Percentiles rank a stretch among this genome's conserved stretches.
These are phyloP conservation scores for Neurospora discreta DNA, from an alignment of 495 filamentous ascomycete species.

Conservation along the genomic window DNA sequence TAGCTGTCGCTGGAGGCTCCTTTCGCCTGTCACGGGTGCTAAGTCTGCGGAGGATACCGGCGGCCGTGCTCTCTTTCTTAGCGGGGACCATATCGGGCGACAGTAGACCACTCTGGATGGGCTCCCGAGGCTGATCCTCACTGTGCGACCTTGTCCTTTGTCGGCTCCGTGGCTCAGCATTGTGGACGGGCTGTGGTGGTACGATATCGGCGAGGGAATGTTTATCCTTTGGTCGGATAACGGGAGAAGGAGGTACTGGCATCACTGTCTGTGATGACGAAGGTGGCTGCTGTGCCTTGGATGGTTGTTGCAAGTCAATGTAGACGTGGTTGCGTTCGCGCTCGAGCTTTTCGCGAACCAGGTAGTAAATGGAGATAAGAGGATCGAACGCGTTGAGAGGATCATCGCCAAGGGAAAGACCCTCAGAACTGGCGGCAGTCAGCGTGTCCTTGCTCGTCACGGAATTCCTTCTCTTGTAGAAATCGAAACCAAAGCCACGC, in stretches of 20 bases:
- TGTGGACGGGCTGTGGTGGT: constrained; percentile 82
- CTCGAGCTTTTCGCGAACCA: constrained; percentile 89
- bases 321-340: constrained; percentile 43
- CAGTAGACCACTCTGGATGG: constrained; percentile 57
- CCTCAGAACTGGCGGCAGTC: constrained; percentile 74
- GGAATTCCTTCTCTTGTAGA: constrained; percentile 92
- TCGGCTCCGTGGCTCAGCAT: constrained; percentile 71
- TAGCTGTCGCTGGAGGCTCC: constrained; percentile 42
- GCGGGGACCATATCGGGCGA: constrained; percentile 49
- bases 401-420: constrained; percentile 70
- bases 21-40: constrained; percentile 68
- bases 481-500: constrained; percentile 82
- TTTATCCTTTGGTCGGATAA: constrained; percentile 31
- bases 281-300: constrained; percentile 12
- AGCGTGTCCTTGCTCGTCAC: constrained; percentile 79
- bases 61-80: constrained; percentile 81
- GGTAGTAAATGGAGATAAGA: constrained; percentile 87
- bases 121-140: constrained; percentile 79
- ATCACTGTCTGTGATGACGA: constrained; percentile 14
- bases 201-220: constrained; percentile 52
- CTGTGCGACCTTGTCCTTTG: constrained; percentile 88
- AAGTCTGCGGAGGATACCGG: constrained; percentile 77
- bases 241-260: constrained; percentile 24
- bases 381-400: constrained; percentile 91
- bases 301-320: constrained; percentile 12